A percentile compares a stretch with the other conserved stretches of the same genome.
These are phyloP conservation scores for Sporothrix sp. DNA, from an alignment of 2,329 filamentous ascomycete genomes.

Conservation along the genomic window DNA sequence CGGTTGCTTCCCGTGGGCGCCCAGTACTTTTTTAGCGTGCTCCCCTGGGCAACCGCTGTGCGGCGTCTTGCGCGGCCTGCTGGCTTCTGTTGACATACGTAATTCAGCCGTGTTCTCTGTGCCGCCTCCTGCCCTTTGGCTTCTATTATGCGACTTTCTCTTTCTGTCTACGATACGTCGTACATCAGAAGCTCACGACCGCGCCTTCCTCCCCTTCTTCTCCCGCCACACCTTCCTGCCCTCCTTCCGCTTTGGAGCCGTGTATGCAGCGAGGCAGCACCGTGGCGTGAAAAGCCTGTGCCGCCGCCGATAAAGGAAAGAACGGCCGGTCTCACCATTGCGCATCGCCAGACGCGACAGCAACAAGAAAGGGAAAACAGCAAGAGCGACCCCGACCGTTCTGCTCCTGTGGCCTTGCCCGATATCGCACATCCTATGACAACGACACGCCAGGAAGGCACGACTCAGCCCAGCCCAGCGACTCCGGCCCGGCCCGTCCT, in stretches of 20 bases:
- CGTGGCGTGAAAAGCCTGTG: too few species aligned
- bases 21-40: slow-evolving; percentile 15
- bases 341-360: neutral
- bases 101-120: neutral
- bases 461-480: neutral
- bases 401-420: neutral
- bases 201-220: slow-evolving; percentile 6
- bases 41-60: slow-evolving; percentile 17
- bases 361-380: neutral
- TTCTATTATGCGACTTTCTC: neutral
- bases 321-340: neutral
- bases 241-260: slow-evolving; percentile 5
- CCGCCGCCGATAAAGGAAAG: neutral
- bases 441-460: neutral
- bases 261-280: slow-evolving; percentile 3
- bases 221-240: neutral
- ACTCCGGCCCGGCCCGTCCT: neutral
- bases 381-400: neutral
- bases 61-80: too few species aligned
- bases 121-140: neutral
- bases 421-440: slow-evolving; percentile 12
- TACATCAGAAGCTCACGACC: neutral
- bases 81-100: slow-evolving; percentile 13
- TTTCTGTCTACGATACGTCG: too few species aligned
- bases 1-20: too few species aligned